Evolutionary conservation across 1,284 basidiomycete species (phyloP).

Genomic region (Rhodotorula mucilaginosa): DNA sequence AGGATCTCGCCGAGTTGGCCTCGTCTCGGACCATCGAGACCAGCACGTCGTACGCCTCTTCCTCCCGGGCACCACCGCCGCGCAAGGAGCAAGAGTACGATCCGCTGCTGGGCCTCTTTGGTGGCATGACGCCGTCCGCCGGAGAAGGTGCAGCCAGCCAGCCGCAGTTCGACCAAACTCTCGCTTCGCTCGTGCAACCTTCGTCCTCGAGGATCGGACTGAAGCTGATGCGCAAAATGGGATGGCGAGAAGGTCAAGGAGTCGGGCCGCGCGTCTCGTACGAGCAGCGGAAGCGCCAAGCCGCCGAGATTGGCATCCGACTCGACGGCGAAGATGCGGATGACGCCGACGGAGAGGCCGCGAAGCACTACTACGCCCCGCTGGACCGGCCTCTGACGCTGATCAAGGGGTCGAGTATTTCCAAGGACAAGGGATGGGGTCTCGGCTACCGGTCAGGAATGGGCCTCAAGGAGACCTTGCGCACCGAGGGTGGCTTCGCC

Average conservation of each 20-base stretch:
- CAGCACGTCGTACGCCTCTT: conserved; percentile 20
- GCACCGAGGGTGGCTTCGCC: not conserved
- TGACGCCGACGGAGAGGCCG: conserved; percentile 65
- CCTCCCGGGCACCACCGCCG: conserved; percentile 3
- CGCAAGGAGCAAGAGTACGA: conserved; percentile 18
- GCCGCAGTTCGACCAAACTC: conserved; percentile 44
- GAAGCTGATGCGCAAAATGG: conserved; percentile 85
- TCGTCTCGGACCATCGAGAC: conserved; percentile 36
- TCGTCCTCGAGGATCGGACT: conserved; percentile 56
- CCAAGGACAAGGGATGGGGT: conserved; percentile 57
- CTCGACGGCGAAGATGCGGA: conserved; percentile 42
- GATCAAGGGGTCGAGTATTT: conserved; percentile 68
- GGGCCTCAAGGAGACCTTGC: conserved; percentile 55
- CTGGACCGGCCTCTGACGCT: conserved; percentile 68
- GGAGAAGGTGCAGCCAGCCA: conserved; percentile 59
- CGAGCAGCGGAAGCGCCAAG: conserved; percentile 67
- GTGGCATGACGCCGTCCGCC: conserved; percentile 40
- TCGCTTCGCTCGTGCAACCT: conserved; percentile 43
- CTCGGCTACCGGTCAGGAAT: conserved; percentile 70
- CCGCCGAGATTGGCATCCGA: conserved; percentile 37
- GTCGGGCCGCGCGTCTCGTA: conserved; percentile 86
- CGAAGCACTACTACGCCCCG: conserved; percentile 80
- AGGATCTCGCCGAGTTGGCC: conserved; percentile 44
- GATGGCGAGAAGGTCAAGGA: conserved; percentile 89
- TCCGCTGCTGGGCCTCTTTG: conserved; percentile 54